phyloP scores from a whole-genome alignment of 2,329 filamentous ascomycete species.

The Trichoderma citrinoviride region DNA sequence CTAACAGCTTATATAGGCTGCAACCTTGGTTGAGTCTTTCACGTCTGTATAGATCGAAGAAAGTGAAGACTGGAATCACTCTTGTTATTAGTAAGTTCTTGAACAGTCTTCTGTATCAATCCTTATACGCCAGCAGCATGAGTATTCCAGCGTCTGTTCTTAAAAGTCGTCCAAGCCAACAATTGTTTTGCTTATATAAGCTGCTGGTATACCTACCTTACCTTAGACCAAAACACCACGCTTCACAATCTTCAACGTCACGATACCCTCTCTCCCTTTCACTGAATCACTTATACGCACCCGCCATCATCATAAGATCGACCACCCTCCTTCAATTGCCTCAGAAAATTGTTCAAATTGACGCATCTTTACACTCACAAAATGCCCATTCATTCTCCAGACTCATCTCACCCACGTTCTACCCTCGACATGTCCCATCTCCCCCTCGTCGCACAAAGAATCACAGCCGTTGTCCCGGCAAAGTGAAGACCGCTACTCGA shows the following conservation, averaged over 20 bases:
- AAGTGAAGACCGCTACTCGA: not conserved
- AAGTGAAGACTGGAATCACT: no score
- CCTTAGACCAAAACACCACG: not conserved
- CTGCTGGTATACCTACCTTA: not conserved
- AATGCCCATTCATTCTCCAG: not conserved
- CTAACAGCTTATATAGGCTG: no score
- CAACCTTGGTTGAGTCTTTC: no score
- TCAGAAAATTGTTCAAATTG: not conserved
- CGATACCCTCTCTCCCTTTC: not conserved
- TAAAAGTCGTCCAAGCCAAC: no score
- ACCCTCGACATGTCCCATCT: not conserved
- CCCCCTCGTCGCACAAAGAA: not conserved
- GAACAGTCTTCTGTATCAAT: no score
- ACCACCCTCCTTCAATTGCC: not conserved
- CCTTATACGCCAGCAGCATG: no score
- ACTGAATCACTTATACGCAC: not conserved
- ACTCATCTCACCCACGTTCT: not conserved
- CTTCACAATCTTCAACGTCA: not conserved
- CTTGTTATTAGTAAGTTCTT: no score
- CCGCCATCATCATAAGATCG: not conserved
- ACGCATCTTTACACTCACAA: no score
- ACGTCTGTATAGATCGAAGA: no score
- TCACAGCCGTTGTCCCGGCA: not conserved
- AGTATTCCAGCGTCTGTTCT: not conserved
- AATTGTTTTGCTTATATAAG: not conserved